Conservation (phyloP, 495 filamentous ascomycete genomes). For the Trypethelium eluteriae region DNA sequence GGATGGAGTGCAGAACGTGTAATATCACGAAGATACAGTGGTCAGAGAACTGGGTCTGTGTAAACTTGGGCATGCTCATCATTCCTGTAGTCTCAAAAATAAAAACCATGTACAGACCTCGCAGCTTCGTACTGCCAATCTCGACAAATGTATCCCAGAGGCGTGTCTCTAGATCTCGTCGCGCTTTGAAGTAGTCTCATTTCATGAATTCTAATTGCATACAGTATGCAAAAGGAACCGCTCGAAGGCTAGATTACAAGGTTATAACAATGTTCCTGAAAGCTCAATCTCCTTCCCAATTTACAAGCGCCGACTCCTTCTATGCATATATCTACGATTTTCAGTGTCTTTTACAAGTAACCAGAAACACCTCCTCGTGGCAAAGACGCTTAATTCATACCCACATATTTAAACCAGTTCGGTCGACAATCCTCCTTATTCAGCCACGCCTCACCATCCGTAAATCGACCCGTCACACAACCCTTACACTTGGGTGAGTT, state of each 20-base stretch:
- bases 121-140: neutral
- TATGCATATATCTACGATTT: neutral
- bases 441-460: constrained; percentile 75
- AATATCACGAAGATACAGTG: neutral
- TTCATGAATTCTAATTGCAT: neutral
- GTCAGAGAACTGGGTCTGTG: neutral
- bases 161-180: neutral
- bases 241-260: neutral
- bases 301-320: neutral
- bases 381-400: constrained; percentile 53
- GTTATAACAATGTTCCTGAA: neutral
- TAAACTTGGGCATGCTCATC: neutral
- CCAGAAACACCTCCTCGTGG: neutral
- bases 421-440: constrained; percentile 90
- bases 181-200: too few relatives aligned
- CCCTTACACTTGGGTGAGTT: constrained; percentile 91
- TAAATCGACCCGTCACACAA: constrained; percentile 77
- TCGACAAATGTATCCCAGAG: neutral
- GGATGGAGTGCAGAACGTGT: neutral
- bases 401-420: constrained; percentile 92
- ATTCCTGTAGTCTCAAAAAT: neutral
- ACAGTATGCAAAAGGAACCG: neutral
- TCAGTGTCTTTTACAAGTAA: neutral
- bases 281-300: neutral
- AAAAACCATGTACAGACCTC: neutral